Conservation (phyloP, 2,329 filamentous ascomycete genomes). For the Dactylellina parvicollis region DNA sequence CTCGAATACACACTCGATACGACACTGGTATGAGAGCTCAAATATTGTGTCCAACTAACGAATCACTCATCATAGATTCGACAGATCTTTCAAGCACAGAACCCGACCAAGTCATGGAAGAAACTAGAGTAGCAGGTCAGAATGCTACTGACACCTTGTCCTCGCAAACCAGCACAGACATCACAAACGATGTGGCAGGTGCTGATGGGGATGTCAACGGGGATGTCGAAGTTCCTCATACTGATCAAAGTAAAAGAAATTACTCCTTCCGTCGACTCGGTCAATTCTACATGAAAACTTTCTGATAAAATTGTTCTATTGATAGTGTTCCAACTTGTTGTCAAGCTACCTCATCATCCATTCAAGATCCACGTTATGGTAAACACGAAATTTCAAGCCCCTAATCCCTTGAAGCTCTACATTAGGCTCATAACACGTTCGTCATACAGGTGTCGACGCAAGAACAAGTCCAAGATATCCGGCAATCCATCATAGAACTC, state of each 20-base stretch:
- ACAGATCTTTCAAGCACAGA: conserved; percentile 6
- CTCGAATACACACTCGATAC: too few relatives aligned
- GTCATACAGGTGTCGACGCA: conserved; percentile 78
- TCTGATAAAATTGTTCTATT: neutral
- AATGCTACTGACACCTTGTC: neutral
- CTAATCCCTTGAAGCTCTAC: conserved; percentile 1
- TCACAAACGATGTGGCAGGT: neutral
- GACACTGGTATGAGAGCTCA: neutral
- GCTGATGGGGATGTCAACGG: conserved; percentile 21
- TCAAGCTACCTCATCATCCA: conserved; percentile 82
- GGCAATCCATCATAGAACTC: conserved; percentile 93
- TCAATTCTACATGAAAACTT: neutral
- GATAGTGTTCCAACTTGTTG: conserved; percentile 74
- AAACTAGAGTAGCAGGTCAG: conserved; percentile 3
- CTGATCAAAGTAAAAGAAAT: conserved; percentile 46
- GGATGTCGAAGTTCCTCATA: conserved; percentile 22
- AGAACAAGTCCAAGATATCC: conserved; percentile 96
- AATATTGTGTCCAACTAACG: conserved; percentile 15
- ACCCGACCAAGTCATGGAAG: neutral
- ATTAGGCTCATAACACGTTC: conserved; percentile 54
- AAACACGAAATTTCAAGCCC: conserved; percentile 60
- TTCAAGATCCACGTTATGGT: conserved; percentile 87
- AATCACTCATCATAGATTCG: conserved; percentile 9
- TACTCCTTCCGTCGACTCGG: neutral
- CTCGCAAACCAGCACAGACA: neutral